A percentile compares a stretch with the other conserved stretches of the same genome.
Conservation (phyloP, 225 moss, liverwort and hornwort species). For the Rhytidiadelphus loreus region DNA sequence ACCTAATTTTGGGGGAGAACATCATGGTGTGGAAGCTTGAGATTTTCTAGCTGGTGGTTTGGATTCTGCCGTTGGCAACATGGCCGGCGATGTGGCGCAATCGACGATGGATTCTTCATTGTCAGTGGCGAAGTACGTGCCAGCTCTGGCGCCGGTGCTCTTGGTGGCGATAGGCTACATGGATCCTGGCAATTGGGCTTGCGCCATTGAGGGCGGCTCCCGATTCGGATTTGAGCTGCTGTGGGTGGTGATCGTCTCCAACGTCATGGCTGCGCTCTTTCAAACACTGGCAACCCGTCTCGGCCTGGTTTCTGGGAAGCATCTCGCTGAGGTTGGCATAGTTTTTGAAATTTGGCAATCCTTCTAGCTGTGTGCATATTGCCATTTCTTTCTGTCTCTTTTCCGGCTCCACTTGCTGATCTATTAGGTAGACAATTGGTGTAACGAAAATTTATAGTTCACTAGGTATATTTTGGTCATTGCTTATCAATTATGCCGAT, state of each 20-base stretch:
- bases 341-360: not conserved
- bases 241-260: slow-evolving; percentile 58
- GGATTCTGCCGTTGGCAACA: not conserved
- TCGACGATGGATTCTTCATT: not conserved
- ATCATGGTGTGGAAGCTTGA: not conserved
- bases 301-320: slow-evolving; percentile 66
- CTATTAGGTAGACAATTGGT: not conserved
- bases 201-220: slow-evolving; percentile 61
- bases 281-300: slow-evolving; percentile 69
- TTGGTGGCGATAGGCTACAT: slow-evolving; percentile 71
- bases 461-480: not conserved
- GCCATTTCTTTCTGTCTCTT: not conserved
- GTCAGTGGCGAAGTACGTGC: slow-evolving; percentile 39
- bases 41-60: not conserved
- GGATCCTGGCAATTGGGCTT: slow-evolving; percentile 91
- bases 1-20: not conserved
- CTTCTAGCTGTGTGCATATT: not conserved
- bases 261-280: slow-evolving; percentile 58
- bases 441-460: not conserved
- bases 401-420: not conserved
- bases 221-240: slow-evolving; percentile 74
- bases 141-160: slow-evolving; percentile 49
- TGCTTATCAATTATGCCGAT: not conserved
- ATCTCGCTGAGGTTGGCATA: slow-evolving; percentile 54
- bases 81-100: slow-evolving; percentile 13